phyloP scores from a whole-genome alignment of 495 filamentous ascomycete genomes.

The Xanthoparmelia taractica region DNA sequence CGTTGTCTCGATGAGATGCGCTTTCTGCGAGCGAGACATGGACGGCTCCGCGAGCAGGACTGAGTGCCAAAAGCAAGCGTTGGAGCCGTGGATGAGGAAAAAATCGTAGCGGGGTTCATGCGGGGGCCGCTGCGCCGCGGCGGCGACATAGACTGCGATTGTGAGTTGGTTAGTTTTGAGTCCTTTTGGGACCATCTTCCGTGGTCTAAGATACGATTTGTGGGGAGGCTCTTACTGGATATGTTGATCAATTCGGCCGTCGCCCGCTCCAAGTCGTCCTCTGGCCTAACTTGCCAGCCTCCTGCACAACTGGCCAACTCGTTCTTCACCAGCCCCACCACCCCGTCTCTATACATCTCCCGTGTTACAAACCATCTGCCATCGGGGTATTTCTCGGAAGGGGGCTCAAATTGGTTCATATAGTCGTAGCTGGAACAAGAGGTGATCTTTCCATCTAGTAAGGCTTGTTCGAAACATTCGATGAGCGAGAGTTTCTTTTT shows the following conservation, averaged over 20 bases:
- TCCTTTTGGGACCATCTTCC: conserved; percentile 2
- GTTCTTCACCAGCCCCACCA: conserved; percentile 9
- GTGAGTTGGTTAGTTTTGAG: background rate
- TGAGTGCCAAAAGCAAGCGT: conserved; percentile 16
- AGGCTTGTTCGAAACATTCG: conserved; percentile 6
- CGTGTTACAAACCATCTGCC: conserved; percentile 12
- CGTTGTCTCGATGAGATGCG: conserved; percentile 26
- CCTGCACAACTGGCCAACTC: conserved; percentile 14
- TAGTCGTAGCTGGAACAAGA: conserved; percentile 12
- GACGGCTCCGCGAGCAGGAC: conserved; percentile 19
- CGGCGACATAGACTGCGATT: conserved; percentile 12
- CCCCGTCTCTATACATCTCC: conserved; percentile 11
- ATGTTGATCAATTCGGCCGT: conserved; percentile 23
- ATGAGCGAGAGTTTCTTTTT: conserved; percentile 8
- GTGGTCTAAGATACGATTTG: background rate
- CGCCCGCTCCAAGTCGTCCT: conserved; percentile 21
- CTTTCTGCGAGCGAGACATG: conserved; percentile 19
- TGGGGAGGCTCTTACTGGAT: conserved; percentile 12
- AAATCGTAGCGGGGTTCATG: conserved; percentile 22
- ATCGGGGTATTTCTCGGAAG: conserved; percentile 11
- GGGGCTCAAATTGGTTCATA: conserved; percentile 7
- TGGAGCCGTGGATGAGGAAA: conserved; percentile 23
- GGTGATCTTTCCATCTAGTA: conserved; percentile 6
- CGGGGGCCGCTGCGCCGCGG: conserved; percentile 19
- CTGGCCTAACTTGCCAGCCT: conserved; percentile 20